Conservation (phyloP, 768 basidiomycete species). For the Pisolithus microcarpus region DNA sequence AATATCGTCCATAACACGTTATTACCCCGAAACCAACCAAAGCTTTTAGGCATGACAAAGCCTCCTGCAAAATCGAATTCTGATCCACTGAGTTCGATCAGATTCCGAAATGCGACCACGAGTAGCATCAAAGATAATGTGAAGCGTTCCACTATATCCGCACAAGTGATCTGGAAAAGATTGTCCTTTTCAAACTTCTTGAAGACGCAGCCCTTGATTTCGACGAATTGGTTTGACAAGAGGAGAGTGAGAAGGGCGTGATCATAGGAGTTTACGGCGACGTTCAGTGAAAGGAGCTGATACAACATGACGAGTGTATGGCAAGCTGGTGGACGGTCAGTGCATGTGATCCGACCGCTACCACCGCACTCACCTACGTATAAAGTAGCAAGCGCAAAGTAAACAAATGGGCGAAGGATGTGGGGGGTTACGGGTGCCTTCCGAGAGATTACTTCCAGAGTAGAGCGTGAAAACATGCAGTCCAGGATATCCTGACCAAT, state of each 20-base stretch:
- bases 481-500: conserved; percentile 98
- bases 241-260: conserved; percentile 90
- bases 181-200: conserved; percentile 99
- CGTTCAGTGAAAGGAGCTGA: conserved; percentile 89
- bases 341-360: neutral
- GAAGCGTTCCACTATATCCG: conserved; percentile 97
- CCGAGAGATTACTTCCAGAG: conserved; percentile 66
- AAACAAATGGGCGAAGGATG: conserved; percentile 74
- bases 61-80: conserved; percentile 73
- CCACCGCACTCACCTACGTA: conserved; percentile 65
- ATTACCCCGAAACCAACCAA: conserved; percentile 76
- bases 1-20: conserved; percentile 83
- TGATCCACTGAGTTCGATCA: conserved; percentile 89
- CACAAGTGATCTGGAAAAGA: conserved; percentile 97
- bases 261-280: conserved; percentile 97
- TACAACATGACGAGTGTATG: conserved; percentile 96
- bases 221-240: conserved; percentile 97
- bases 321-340: conserved; percentile 43
- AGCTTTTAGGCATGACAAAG: conserved; percentile 71
- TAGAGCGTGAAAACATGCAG: conserved; percentile 90
- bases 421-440: conserved; percentile 52
- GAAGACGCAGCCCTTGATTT: conserved; percentile 99
- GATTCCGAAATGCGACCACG: conserved; percentile 87
- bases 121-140: conserved; percentile 85
- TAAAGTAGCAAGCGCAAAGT: conserved; percentile 71